Evolutionary conservation across 345 rosid genomes (phyloP), one percentile per base, ranked within the genome.

Genomic region (Microthlaspi erraticum): DNA sequence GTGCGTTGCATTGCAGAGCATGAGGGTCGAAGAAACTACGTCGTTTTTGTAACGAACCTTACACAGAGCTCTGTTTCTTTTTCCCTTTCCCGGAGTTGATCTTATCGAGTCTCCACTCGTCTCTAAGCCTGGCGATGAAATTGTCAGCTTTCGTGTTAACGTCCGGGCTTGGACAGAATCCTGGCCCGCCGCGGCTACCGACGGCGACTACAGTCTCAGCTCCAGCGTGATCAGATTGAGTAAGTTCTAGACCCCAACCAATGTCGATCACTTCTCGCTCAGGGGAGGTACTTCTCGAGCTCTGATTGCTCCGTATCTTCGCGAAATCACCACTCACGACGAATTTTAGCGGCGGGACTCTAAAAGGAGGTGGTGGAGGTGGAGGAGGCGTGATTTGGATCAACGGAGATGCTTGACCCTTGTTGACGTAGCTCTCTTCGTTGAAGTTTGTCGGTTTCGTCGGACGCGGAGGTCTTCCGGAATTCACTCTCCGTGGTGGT

Each of bases 91-190:
- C 39, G n/a, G 97, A 87, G 46, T 91, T 91, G 0, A 85, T 83
- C 76, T 86, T 89, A 76, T 89, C 98, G 14, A 89, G 75, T 66
- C 84, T 81, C 98, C 93, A 92, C 13, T 74, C 93, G 12, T 78
- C 98, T 66, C 81, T 76, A 7, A 88, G 85, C 80, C 88, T 84
- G 31, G 98, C 94, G n/a, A 92, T 92, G 79, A 92, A 92, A 18
- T 74, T 76, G 29, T 86, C 98, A 7, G 96, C 98, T 78, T 92
- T 88, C 11, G 64, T 70, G 63, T 92, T 84, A 11, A 92, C 96
- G 70, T 92, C 98, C 8, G 96, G 96, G 66, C 94, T 92, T n/a
- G 89, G 91, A 64, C 92, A 89, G 64, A 77, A 83, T 12, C 65
- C 73, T 9, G 73, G 20, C 53, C 33, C 12, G 36, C 81, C 73